Percentiles rank a stretch among this genome's conserved stretches.
These are phyloP conservation scores for Amanita muscaria DNA, from an alignment of 768 basidiomycete genomes.

Conservation along the genomic window DNA sequence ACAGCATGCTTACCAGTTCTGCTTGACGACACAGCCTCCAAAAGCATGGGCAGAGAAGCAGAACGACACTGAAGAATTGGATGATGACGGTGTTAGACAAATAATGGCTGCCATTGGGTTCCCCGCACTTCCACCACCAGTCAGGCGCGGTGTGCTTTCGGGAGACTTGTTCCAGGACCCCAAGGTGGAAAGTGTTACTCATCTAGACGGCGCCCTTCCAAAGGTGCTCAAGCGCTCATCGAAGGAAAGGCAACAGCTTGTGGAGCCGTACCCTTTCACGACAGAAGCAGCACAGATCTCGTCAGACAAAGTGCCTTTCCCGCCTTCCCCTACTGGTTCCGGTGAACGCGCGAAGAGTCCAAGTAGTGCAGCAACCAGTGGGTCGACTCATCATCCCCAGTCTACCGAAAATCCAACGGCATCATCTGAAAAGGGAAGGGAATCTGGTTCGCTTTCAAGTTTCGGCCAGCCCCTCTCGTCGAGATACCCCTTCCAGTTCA, in stretches of 20 bases:
- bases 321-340: slow-evolving; percentile 37
- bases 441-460: slow-evolving; percentile 79
- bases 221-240: slow-evolving; percentile 33
- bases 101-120: slow-evolving; percentile 51
- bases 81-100: slow-evolving; percentile 44
- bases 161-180: slow-evolving; percentile 57
- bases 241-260: slow-evolving; percentile 38
- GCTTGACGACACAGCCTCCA: slow-evolving; percentile 32
- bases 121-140: slow-evolving; percentile 41
- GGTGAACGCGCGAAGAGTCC: slow-evolving; percentile 27
- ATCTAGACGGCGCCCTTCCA: slow-evolving; percentile 9
- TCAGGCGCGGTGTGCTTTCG: slow-evolving; percentile 49
- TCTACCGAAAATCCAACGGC: slow-evolving; percentile 15
- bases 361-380: slow-evolving; percentile 14
- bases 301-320: slow-evolving; percentile 66
- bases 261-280: slow-evolving; percentile 65
- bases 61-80: slow-evolving; percentile 11
- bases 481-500: slow-evolving; percentile 63
- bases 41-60: slow-evolving; percentile 29
- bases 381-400: slow-evolving; percentile 11
- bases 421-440: slow-evolving; percentile 23
- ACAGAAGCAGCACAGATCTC: slow-evolving; percentile 52
- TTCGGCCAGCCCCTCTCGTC: slow-evolving; percentile 60
- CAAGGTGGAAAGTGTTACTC: slow-evolving; percentile 26
- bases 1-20: slow-evolving; percentile 77